A percentile compares a stretch with the other conserved stretches of the same genome.
phyloP scores from a whole-genome alignment of 2,329 filamentous ascomycete species.

The Penicillium thymicola region DNA sequence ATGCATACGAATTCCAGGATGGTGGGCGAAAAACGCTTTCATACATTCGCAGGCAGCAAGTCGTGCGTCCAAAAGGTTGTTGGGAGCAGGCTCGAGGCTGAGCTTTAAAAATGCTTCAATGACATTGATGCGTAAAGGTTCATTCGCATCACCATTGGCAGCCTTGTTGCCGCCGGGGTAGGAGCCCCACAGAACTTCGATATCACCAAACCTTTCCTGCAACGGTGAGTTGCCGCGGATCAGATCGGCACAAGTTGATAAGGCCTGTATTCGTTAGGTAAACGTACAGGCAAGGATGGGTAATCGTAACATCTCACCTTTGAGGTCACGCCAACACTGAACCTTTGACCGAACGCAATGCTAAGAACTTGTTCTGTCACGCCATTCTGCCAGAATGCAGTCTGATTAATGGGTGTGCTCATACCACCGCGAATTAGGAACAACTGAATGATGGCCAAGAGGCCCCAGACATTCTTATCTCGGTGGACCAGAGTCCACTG shows the following conservation, averaged over 20 bases:
- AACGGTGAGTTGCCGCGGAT: conserved; percentile 76
- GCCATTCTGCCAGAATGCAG: conserved; percentile 78
- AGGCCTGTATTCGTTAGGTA: conserved; percentile 54
- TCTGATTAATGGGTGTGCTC: conserved; percentile 78
- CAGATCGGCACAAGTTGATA: conserved; percentile 81
- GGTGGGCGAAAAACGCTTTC: conserved; percentile 84
- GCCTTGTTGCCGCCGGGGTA: conserved; percentile 19
- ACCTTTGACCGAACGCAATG: conserved; percentile 71
- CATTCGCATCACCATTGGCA: conserved; percentile 46
- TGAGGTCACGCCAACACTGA: conserved; percentile 73
- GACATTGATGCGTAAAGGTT: conserved; percentile 70
- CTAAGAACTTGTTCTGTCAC: conserved; percentile 76
- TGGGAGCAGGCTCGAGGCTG: conserved; percentile 64
- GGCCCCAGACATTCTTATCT: conserved; percentile 88
- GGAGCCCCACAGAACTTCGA: conserved; percentile 61
- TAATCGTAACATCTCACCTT: conserved; percentile 56
- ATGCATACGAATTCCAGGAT: conserved; percentile 76
- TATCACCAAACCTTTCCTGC: conserved; percentile 85
- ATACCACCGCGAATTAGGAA: conserved; percentile 79
- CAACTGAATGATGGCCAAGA: conserved; percentile 79
- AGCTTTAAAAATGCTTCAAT: conserved; percentile 90
- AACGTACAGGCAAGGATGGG: not conserved
- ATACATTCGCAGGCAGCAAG: conserved; percentile 85
- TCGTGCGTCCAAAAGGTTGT: conserved; percentile 72
- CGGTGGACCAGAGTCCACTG: conserved; percentile 73